A percentile compares a stretch with the other conserved stretches of the same genome.
Evolutionary conservation across 2,329 filamentous ascomycete genomes (phyloP).

Genomic region (Aspergillus sp.): DNA sequence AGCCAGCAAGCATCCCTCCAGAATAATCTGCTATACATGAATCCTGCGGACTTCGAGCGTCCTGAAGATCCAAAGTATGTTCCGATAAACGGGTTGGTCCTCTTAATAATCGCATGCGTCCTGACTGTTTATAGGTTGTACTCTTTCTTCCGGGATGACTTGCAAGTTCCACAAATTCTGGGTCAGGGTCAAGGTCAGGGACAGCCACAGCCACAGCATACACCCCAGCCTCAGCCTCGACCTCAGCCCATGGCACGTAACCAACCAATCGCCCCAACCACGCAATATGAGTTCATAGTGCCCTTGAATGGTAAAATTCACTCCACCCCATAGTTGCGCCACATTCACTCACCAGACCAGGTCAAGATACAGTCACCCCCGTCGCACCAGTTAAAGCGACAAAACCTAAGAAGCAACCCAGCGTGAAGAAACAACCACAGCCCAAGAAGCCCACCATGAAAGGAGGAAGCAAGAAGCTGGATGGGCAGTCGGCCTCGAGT

Average conservation of each 20-base stretch:
- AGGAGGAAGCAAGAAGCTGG: conserved; percentile 24
- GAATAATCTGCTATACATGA: conserved; percentile 32
- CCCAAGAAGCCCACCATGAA: conserved; percentile 28
- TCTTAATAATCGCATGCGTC: background rate
- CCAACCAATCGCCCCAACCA: conserved; percentile 2
- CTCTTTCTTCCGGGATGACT: conserved; percentile 31
- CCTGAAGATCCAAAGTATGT: conserved; percentile 32
- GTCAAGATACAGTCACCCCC: conserved; percentile 14
- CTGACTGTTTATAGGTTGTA: conserved; percentile 22
- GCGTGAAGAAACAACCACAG: conserved; percentile 23
- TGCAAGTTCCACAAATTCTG: conserved; percentile 27
- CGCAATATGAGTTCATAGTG: conserved; percentile 5
- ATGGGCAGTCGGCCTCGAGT: conserved; percentile 42
- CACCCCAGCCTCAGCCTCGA: background rate
- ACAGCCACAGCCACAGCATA: too few relatives aligned
- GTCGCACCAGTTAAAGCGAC: conserved; percentile 16
- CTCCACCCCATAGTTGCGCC: background rate
- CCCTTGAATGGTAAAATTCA: conserved; percentile 17
- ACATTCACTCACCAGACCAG: conserved; percentile 10
- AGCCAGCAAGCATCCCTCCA: conserved; percentile 26
- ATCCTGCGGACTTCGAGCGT: conserved; percentile 29
- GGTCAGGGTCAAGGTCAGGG: background rate
- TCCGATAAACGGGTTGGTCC: background rate
- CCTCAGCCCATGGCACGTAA: conserved; percentile 1
- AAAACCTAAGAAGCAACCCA: conserved; percentile 24